Percentiles rank a stretch among this genome's conserved stretches.
Conservation (phyloP, 2,329 filamentous ascomycete species). For the Aaosphaeria pasadenensis region DNA sequence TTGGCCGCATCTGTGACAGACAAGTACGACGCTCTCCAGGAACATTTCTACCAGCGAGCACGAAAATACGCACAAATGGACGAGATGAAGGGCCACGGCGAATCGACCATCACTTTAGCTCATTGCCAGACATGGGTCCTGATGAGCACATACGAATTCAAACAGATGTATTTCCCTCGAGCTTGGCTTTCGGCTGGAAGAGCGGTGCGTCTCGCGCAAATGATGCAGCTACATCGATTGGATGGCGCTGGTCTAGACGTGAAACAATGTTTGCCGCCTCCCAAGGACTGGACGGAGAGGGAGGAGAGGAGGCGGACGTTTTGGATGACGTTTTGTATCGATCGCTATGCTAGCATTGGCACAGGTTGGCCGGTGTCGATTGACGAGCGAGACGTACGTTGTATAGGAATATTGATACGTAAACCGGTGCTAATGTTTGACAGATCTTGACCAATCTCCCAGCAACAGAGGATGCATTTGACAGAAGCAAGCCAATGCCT, state of each 20-base stretch:
- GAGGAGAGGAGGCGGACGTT: slow-evolving; percentile 91
- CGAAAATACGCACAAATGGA: slow-evolving; percentile 88
- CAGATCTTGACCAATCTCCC: slow-evolving; percentile 81
- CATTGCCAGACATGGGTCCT: slow-evolving; percentile 85
- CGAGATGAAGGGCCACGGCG: slow-evolving; percentile 88
- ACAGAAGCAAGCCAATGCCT: slow-evolving; percentile 71
- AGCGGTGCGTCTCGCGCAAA: slow-evolving; percentile 76
- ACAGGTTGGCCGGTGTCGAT: slow-evolving; percentile 96
- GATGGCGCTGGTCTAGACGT: slow-evolving; percentile 83
- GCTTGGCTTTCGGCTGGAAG: slow-evolving; percentile 92
- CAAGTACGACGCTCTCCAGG: slow-evolving; percentile 74
- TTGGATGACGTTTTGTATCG: slow-evolving; percentile 89
- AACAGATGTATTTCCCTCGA: slow-evolving; percentile 93
- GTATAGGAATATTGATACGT: background rate
- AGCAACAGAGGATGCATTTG: slow-evolving; percentile 77
- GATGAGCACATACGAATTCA: slow-evolving; percentile 85
- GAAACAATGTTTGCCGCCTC: slow-evolving; percentile 83
- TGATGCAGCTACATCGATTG: slow-evolving; percentile 88
- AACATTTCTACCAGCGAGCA: slow-evolving; percentile 84
- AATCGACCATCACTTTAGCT: slow-evolving; percentile 79
- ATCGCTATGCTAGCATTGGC: slow-evolving; percentile 91
- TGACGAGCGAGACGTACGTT: slow-evolving; percentile 75
- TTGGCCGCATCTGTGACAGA: slow-evolving; percentile 81
- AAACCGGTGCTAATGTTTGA: slow-evolving; percentile 6
- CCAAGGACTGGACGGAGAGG: slow-evolving; percentile 89